Evolutionary conservation across 345 rosid species (phyloP).

Genomic region (Chamaenerion angustifolium): DNA sequence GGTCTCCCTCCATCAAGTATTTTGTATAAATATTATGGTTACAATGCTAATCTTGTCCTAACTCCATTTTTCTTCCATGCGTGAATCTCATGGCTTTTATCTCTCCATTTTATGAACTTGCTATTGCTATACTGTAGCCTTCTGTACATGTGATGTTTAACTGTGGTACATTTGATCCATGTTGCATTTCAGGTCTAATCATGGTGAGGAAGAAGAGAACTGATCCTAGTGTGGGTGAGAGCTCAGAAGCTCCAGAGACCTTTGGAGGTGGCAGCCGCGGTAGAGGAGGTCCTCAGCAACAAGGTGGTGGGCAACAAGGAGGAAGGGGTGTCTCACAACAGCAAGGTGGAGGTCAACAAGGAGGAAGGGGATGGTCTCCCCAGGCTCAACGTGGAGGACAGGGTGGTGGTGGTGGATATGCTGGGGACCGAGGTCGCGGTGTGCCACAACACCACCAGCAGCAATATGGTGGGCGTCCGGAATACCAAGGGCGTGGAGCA

Average conservation of each 20-base stretch:
- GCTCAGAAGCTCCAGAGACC: conserved; percentile 46
- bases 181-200: conserved; percentile 12
- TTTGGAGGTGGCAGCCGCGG: conserved; percentile 26
- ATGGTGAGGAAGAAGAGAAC: conserved; percentile 80
- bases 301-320: conserved; percentile 8
- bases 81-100: too few species aligned
- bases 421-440: conserved; percentile 44
- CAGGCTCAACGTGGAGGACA: conserved; percentile 56
- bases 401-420: conserved; percentile 49
- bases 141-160: too few species aligned
- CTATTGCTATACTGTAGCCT: too few species aligned
- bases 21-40: too few species aligned
- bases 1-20: too few species aligned
- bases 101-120: too few species aligned
- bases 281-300: conserved; percentile 2
- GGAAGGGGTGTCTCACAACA: conserved; percentile 29
- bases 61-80: too few species aligned
- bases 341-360: conserved; percentile 30
- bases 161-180: too few species aligned
- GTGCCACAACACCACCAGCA: conserved; percentile 20
- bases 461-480: conserved; percentile 35
- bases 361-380: conserved; percentile 47
- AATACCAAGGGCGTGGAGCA: conserved; percentile 41
- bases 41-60: too few species aligned
- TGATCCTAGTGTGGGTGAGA: conserved; percentile 52